These are phyloP conservation scores for Coniochaeta hoffmannii DNA, from an alignment of 2,329 filamentous ascomycete species.

Conservation along the genomic window DNA sequence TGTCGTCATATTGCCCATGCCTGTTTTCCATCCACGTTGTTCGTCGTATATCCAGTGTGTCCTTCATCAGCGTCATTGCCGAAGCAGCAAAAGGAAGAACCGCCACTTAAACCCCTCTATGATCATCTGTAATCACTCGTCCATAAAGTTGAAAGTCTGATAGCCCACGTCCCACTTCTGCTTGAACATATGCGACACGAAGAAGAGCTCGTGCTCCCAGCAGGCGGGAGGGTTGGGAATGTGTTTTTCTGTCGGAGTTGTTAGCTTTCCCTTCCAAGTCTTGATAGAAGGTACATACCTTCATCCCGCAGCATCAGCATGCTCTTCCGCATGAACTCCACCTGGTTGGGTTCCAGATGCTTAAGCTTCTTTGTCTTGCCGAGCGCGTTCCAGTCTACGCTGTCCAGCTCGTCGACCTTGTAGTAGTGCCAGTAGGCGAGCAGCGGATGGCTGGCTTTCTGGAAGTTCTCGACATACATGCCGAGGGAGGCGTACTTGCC, in stretches of 20 bases:
- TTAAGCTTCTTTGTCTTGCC: constrained; percentile 18
- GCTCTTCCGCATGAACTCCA: constrained; percentile 23
- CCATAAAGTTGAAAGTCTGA: constrained; percentile 7
- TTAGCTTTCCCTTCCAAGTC: background rate
- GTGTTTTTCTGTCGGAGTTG: constrained; percentile 4
- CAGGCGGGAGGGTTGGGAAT: constrained; percentile 13
- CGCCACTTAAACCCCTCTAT: background rate
- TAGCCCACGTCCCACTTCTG: constrained; percentile 9
- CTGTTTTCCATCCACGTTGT: no score
- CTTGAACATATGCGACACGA: constrained; percentile 15
- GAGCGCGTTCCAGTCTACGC: constrained; percentile 17
- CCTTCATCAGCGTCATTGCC: background rate
- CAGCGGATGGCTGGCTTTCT: constrained; percentile 36
- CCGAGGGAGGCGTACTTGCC: constrained; percentile 29
- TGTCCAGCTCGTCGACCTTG: constrained; percentile 26
- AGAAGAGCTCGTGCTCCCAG: constrained; percentile 16
- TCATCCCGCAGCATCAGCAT: constrained; percentile 16
- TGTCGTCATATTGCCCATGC: no score
- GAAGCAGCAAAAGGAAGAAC: background rate
- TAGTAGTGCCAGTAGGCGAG: constrained; percentile 46
- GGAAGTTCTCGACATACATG: constrained; percentile 33
- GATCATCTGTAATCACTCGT: background rate
- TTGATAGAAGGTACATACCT: constrained; percentile 9
- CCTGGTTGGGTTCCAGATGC: constrained; percentile 23
- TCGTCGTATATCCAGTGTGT: no score